Evolutionary conservation across 805 yeast species (phyloP), one percentile per base, ranked within the genome.

Genomic region (Nadsonia fulvescens): DNA sequence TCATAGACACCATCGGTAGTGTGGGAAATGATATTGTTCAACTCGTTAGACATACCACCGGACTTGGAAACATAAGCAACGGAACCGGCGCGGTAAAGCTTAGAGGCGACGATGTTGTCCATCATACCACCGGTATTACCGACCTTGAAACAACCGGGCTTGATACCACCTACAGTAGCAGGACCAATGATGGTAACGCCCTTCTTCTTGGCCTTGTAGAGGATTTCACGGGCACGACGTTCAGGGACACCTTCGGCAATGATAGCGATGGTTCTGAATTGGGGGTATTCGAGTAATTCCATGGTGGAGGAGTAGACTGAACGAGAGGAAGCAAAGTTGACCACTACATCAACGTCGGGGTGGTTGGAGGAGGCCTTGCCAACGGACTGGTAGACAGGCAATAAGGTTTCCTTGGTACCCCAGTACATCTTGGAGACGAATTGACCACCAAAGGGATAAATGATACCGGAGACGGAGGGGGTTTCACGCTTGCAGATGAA

Each of bases 51-150:
- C 62, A 56, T 56, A 34, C 62, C 62, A 32, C 62, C 62, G 22
- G 58, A 50, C 50, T 56, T 56, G 43, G 62, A 56, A 16, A 56
- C 62, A 42, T 56, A 56, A 23, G 60, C 61, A 12, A 56, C 62
- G 8, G 60, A 53, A 10, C 62, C 62, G 14, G 62, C 57, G 25
- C 62, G 54, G 52, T 56, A 57, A 20, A 56, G 54, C 51, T 57
- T 56, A 34, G 60, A 54, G 18, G 62, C 57, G 10, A 57, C 60
- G 27, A 56, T 56, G 51, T 56, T 56, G 46, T 56, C 62, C 62
- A 56, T 57, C 62, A 56, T 56, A 33, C 62, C 62, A 26, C 62
- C 62, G 23, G 62, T 56, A 56, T 56, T 56, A 22, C 62, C 62
- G 37, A 56, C 53, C 49, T 56, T 56, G 53, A 56, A 56, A 42